These are phyloP conservation scores for Gnomoniopsis smithogilvyi DNA, from an alignment of 2,329 filamentous ascomycete species.

Conservation along the genomic window DNA sequence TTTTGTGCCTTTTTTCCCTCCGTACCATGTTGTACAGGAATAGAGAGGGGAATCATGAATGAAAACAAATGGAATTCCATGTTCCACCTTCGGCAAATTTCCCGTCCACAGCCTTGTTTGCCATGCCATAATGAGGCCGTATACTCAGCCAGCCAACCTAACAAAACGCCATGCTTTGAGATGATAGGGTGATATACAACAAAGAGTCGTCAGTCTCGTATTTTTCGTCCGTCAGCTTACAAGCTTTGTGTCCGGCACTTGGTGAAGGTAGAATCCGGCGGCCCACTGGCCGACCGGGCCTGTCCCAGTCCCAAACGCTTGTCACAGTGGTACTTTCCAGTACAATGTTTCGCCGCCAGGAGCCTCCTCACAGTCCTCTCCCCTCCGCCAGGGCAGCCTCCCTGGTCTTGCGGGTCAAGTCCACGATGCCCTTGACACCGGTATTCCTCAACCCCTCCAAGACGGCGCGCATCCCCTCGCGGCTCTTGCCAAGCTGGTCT, in stretches of 20 bases:
- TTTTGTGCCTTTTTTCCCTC: neutral
- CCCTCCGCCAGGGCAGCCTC: slow-evolving; percentile 24
- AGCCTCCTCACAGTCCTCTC: neutral
- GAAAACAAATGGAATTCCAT: neutral
- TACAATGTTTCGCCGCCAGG: neutral
- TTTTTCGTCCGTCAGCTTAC: neutral
- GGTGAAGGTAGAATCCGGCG: neutral
- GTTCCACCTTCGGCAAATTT: neutral
- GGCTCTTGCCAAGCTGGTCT: slow-evolving; percentile 75
- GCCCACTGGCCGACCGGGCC: too few species aligned
- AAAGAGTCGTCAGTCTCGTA: neutral
- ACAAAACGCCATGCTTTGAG: slow-evolving; percentile 17
- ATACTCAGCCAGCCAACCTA: slow-evolving; percentile 1
- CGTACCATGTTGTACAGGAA: slow-evolving; percentile 8
- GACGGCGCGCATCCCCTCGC: slow-evolving; percentile 80
- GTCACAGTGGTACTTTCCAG: neutral
- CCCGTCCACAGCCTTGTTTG: slow-evolving; percentile 8
- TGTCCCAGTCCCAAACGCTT: neutral
- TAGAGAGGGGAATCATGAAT: slow-evolving; percentile 6
- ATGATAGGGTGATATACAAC: slow-evolving; percentile 7
- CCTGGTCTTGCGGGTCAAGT: slow-evolving; percentile 46
- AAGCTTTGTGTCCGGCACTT: neutral
- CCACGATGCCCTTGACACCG: slow-evolving; percentile 55
- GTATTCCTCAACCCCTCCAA: slow-evolving; percentile 65
- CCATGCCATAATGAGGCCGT: neutral